Conservation (phyloP, 768 basidiomycete species). For the Cystofilobasidium ferigula region DNA sequence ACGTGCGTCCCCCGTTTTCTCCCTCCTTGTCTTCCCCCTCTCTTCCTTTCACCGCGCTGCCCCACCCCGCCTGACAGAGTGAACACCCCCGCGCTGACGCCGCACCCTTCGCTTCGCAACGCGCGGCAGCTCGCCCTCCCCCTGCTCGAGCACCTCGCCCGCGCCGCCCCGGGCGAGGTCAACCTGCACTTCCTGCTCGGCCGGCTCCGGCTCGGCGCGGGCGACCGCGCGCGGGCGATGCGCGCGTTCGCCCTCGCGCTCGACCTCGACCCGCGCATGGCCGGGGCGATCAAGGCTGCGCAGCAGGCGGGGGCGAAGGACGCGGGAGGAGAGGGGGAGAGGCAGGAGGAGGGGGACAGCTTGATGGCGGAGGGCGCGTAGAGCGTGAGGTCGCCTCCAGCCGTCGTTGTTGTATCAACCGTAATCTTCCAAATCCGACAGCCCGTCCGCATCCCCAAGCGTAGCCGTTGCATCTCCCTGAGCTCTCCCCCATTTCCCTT, state of each 20-base stretch:
- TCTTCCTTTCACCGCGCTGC: constrained; percentile 31
- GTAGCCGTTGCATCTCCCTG: too few relatives aligned
- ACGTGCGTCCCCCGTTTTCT: constrained; percentile 46
- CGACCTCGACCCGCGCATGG: constrained; percentile 85
- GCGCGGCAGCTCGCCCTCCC: constrained; percentile 68
- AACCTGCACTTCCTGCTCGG: constrained; percentile 95
- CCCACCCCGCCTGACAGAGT: constrained; percentile 45
- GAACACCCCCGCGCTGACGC: too few relatives aligned
- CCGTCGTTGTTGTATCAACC: not conserved
- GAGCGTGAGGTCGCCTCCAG: not conserved
- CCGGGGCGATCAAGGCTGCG: constrained; percentile 47
- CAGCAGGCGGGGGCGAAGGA: constrained; percentile 11
- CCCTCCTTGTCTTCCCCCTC: not conserved
- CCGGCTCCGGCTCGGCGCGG: constrained; percentile 65
- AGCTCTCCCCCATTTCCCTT: too few relatives aligned
- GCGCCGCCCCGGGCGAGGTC: constrained; percentile 82
- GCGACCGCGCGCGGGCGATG: constrained; percentile 66
- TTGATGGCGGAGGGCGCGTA: not conserved
- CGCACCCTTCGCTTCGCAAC: constrained; percentile 66
- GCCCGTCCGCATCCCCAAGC: too few relatives aligned
- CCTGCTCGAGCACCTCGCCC: too few relatives aligned
- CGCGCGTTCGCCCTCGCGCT: constrained; percentile 79
- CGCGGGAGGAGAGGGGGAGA: constrained; percentile 55
- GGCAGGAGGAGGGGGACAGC: constrained; percentile 29
- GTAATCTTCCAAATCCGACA: not conserved